Conservation (phyloP, 306 rosid species). For the Glycine tomentella region DNA sequence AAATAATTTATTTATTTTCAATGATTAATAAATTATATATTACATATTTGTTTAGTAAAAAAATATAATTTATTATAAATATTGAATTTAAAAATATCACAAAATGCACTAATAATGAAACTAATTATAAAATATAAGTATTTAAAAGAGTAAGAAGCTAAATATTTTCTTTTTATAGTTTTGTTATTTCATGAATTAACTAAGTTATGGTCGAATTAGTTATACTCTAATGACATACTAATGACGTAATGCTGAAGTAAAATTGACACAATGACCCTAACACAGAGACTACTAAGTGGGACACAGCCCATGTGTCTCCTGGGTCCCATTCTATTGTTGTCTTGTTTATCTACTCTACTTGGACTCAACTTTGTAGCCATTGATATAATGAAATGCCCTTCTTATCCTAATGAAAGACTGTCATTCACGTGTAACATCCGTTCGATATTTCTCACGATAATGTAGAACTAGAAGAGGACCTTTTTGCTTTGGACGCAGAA, state of each 20-base stretch:
- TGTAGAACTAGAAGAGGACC: no score
- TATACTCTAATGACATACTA: conserved; percentile 40
- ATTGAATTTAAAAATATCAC: not conserved
- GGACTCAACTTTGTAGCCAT: conserved; percentile 51
- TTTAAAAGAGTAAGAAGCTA: not conserved
- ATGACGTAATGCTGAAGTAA: conserved; percentile 53
- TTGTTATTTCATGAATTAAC: not conserved
- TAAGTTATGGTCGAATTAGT: not conserved
- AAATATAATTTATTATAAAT: not conserved
- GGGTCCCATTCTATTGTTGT: conserved; percentile 39
- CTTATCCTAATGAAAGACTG: not conserved
- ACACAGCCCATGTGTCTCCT: not conserved
- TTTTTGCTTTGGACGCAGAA: no score
- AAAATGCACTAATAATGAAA: not conserved
- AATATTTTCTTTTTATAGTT: not conserved
- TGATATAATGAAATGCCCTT: conserved; percentile 8
- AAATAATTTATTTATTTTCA: no score
- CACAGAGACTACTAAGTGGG: not conserved
- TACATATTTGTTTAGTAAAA: no score
- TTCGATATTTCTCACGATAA: no score
- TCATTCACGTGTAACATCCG: not conserved
- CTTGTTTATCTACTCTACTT: not conserved
- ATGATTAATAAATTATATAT: no score
- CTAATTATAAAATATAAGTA: not conserved
- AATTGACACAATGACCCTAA: not conserved